Evolutionary conservation across 192 early-diverging fungal species (phyloP).

Genomic region (Backusella tarrabulga): DNA sequence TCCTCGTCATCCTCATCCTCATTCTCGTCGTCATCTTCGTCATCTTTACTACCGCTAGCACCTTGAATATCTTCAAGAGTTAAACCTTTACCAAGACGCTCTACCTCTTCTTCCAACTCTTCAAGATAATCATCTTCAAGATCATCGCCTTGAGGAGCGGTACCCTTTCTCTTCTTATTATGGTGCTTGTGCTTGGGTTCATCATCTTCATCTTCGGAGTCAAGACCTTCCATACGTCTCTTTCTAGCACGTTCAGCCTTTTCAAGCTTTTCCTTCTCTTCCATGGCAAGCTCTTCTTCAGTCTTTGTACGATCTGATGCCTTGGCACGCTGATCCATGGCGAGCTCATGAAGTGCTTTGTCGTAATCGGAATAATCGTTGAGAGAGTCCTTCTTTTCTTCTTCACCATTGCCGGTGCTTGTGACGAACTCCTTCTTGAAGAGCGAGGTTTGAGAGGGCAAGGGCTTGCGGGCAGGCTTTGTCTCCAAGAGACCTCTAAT

Average conservation of each 20-base stretch:
- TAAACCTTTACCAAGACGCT: conserved; percentile 35
- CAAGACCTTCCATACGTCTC: conserved; percentile 82
- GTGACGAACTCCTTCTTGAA: conserved; percentile 18
- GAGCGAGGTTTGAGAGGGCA: conserved; percentile 41
- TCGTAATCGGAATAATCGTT: conserved; percentile 78
- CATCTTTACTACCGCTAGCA: conserved; percentile 28
- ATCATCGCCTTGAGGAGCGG: conserved; percentile 61
- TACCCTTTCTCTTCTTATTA: conserved; percentile 45
- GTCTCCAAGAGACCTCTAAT: conserved; percentile 71
- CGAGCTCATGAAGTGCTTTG: conserved; percentile 75
- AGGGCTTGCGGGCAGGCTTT: conserved; percentile 41
- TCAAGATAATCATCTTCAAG: conserved; percentile 68
- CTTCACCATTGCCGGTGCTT: conserved; percentile 29
- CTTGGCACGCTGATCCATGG: conserved; percentile 78
- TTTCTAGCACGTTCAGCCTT: conserved; percentile 77
- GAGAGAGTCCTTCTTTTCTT: conserved; percentile 26
- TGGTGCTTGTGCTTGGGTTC: conserved; percentile 18
- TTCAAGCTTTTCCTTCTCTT: conserved; percentile 84
- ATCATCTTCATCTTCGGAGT: conserved; percentile 49
- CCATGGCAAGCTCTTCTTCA: conserved; percentile 88
- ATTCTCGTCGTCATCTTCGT: conserved; percentile 22
- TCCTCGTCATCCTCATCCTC: conserved; percentile 24
- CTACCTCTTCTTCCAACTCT: conserved; percentile 39
- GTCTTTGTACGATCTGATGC: conserved; percentile 93
- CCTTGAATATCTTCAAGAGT: conserved; percentile 33